Base-by-base conservation (phyloP, 805 yeast species). In the Ogataea ganodermae region DNA sequence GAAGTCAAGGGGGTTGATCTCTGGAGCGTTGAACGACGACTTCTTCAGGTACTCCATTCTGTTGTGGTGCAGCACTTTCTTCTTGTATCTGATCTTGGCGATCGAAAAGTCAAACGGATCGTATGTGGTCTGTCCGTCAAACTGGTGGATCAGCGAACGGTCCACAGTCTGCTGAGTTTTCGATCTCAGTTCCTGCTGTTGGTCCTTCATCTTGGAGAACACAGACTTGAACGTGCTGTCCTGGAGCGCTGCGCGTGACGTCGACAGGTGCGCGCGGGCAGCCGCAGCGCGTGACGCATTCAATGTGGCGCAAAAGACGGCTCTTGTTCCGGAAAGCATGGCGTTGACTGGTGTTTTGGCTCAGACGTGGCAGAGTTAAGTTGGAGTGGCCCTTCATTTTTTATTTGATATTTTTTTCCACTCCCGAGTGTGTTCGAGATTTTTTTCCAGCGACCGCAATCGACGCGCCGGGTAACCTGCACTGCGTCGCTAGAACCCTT, bases 21-120 rank as follows among this genome's bases (percentile, higher is more conserved):
- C 84, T 37, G 57, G 59, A 4, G 66, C 54, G 46, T 66, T 64
- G 52, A 69, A 66, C 2, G 65, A 55, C 9, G 68, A 55, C 2
- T 49, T 70, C 69, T 45, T 48, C 53, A 56, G 55, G 23, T 28
- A 59, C 59, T 49, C 63, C 48, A 31, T 53, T 12, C 42, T 48
- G 23, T 46, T 48, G 9, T 49, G 32, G 18, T 42, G 48, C 14
- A 30, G 16, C 9, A 58, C 46, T 52, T 72, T 75, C 52, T 64
- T 71, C 39, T 79, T 83, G 56, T 80, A 76, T 50, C 75, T 71
- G 31, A 79, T 58, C 55, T 77, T 79, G 38, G 83, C 79, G 59
- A 80, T 66, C 24, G 87, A 78, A 57, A 89, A 88, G 65, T 88
- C 96, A 67, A 83, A 84, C 43, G 96, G 94, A 57, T 86, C 92